Conservation (phyloP, 345 rosid genomes). For the Dovyalis caffra region DNA sequence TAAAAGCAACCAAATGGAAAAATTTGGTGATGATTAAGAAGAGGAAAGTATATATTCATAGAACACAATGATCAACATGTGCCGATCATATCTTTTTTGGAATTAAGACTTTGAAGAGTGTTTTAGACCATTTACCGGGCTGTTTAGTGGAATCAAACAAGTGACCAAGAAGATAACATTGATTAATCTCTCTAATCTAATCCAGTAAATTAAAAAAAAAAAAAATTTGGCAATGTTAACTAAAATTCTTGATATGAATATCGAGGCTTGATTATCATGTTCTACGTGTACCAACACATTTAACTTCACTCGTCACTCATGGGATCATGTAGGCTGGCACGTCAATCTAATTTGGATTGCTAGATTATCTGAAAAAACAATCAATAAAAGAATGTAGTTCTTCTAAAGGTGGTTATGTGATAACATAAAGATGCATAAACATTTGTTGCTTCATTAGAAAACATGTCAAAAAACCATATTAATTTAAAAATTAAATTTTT, state of each 20-base stretch:
- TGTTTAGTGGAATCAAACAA: not conserved
- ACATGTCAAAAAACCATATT: too few relatives aligned
- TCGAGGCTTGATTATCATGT: not conserved
- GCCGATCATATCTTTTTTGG: not conserved
- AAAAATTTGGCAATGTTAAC: not conserved
- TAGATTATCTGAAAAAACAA: not conserved
- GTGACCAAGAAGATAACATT: conserved; percentile 3
- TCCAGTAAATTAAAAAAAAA: not conserved
- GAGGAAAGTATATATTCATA: too few relatives aligned
- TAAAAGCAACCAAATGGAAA: not conserved
- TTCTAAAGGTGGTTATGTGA: too few relatives aligned
- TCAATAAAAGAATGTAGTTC: too few relatives aligned
- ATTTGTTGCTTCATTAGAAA: too few relatives aligned
- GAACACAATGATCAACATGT: not conserved
- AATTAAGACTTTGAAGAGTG: not conserved
- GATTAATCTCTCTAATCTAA: not conserved
- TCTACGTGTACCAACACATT: not conserved
- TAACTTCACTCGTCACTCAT: not conserved
- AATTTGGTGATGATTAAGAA: conserved; percentile 1
- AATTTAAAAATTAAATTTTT: too few relatives aligned
- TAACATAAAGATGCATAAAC: too few relatives aligned
- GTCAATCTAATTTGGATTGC: not conserved
- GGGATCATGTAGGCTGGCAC: not conserved
- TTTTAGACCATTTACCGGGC: not conserved
- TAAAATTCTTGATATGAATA: too few relatives aligned